Base-by-base conservation (phyloP, 2,329 filamentous ascomycete species). In the Mollisiaceae sp. region DNA sequence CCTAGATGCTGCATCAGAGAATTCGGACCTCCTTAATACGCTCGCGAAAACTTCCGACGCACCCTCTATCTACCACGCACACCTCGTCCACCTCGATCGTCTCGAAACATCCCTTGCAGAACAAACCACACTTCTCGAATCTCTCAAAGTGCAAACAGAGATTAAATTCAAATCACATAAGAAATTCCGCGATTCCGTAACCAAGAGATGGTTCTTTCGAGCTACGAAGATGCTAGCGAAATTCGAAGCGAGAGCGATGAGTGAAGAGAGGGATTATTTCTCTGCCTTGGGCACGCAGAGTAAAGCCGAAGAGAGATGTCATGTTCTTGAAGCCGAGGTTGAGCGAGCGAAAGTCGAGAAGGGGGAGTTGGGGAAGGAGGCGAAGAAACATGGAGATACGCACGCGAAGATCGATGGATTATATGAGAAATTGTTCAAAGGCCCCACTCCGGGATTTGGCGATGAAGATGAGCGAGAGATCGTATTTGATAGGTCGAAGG, bases 241-340 rank as follows among this genome's bases (percentile, higher is more conserved):
- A 18, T 65, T 65, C 32, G 52, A 62, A 27, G 52, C 59, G n/a
- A 65, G 62, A 32, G 63, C 63, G 8, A 61, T 39, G 36, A 62
- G 41, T n/a, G 63, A 60, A n/a, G 63, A 65, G 45, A 39, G 36
- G 1, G 55, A 39, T 32, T 65, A 65, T 22, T 62, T 62, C 35
- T 27, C 36, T 15, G 22, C 38, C 3, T 36, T 65, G 18, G 38
- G 36, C 0, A 27, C 15, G 36, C 59, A 58, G 32, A 61, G 63
- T 22, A 65, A 65, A 32, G 59, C 63, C 5, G 63, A 65, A 39
- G 50, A 52, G 24, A 43, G 63, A 35, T 27, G 60, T 3, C 2
- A 32, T 6, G 12, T 45, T 2, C 38, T 61, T 1, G 8, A 62
- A 20, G 27, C 57, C 14, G 45, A 50, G 45, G n/a, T 50, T n/a